Conservation (phyloP, 495 filamentous ascomycete genomes). For the Aspergillus sclerotioniger region DNA sequence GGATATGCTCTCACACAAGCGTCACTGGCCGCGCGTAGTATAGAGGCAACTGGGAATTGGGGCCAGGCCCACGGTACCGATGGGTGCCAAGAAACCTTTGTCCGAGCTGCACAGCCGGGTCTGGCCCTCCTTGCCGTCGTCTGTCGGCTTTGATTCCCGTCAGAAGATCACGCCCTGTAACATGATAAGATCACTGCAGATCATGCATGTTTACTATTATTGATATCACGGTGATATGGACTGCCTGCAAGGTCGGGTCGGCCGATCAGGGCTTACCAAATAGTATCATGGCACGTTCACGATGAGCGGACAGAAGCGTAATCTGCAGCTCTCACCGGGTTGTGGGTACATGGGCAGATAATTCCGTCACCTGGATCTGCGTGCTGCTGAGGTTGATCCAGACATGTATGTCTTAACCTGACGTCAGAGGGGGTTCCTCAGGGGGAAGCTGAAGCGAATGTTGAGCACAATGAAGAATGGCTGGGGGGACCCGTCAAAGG, state of each 20-base stretch:
- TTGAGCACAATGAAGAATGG: not conserved
- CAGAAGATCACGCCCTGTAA: not conserved
- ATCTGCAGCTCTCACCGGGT: not conserved
- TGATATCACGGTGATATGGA: not conserved
- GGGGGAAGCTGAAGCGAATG: slow-evolving; percentile 1
- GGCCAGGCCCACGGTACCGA: not conserved
- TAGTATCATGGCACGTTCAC: not conserved
- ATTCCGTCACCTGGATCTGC: slow-evolving; percentile 1
- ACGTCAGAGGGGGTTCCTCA: slow-evolving; percentile 13
- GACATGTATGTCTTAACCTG: slow-evolving; percentile 6
- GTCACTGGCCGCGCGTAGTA: no score
- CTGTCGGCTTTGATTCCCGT: not conserved
- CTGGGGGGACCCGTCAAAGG: not conserved
- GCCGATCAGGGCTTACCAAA: not conserved
- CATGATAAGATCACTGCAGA: not conserved
- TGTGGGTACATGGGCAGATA: not conserved
- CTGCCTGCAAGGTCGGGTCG: not conserved
- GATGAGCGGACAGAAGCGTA: not conserved
- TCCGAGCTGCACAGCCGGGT: not conserved
- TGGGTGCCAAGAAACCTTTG: not conserved
- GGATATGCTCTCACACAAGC: no score
- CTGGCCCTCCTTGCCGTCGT: not conserved
- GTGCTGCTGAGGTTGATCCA: not conserved
- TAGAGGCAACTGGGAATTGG: no score
- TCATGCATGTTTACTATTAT: not conserved